Conservation (phyloP, 306 rosid species). For the Pterocarpus macrocarpus region DNA sequence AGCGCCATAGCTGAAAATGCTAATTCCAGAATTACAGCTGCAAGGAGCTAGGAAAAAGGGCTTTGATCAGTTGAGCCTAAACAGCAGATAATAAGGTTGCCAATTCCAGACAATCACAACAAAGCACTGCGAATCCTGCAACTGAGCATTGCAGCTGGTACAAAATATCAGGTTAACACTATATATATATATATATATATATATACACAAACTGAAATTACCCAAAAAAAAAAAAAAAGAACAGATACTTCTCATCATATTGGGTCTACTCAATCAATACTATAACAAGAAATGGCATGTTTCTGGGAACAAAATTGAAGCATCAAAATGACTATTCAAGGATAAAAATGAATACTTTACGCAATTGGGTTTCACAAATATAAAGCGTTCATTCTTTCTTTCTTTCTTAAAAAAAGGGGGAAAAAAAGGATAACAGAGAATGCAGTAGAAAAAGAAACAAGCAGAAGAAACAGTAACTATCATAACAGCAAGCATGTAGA, state of each 20-base stretch:
- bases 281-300: background rate
- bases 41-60: background rate
- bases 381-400: too few species aligned
- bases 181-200: too few species aligned
- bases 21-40: conserved; percentile 16
- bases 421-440: background rate
- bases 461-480: background rate
- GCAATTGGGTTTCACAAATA: background rate
- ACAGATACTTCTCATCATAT: background rate
- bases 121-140: background rate
- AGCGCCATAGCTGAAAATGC: conserved; percentile 49
- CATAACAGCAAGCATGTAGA: background rate
- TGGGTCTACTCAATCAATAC: background rate
- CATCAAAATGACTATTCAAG: background rate
- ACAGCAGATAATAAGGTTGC: background rate
- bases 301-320: background rate
- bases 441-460: background rate
- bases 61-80: background rate
- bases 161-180: background rate
- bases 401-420: too few species aligned
- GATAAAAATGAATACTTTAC: background rate
- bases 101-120: background rate
- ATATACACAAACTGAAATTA: background rate
- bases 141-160: background rate
- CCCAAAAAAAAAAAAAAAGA: too few species aligned